Percentiles rank a stretch among this genome's conserved stretches.
phyloP scores from a whole-genome alignment of 768 basidiomycete species.

The Saitozyma sp. region DNA sequence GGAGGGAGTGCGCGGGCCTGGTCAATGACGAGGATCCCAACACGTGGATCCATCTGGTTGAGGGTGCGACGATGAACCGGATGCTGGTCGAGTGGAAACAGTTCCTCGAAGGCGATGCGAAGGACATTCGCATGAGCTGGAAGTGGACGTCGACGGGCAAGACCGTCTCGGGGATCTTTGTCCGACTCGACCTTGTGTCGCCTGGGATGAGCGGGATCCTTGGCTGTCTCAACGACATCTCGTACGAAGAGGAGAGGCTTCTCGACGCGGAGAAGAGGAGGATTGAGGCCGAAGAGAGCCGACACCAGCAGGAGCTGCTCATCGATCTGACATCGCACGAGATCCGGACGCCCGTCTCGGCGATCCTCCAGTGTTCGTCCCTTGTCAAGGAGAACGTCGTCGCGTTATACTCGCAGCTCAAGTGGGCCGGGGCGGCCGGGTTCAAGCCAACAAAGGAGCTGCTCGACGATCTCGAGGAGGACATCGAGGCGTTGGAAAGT shows the following conservation, averaged over 20 bases:
- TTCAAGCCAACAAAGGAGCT: constrained; percentile 37
- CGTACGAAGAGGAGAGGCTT: constrained; percentile 41
- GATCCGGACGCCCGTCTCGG: constrained; percentile 51
- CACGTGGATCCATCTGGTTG: constrained; percentile 29
- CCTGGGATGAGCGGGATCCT: constrained; percentile 35
- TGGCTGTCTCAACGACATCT: constrained; percentile 43
- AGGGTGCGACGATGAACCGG: constrained; percentile 6
- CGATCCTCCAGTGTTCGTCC: constrained; percentile 50
- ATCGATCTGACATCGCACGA: constrained; percentile 53
- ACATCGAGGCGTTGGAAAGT: constrained; percentile 51
- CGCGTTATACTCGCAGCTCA: constrained; percentile 34
- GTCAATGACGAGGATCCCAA: constrained; percentile 15
- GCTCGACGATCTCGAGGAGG: constrained; percentile 45
- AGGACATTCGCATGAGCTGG: constrained; percentile 33
- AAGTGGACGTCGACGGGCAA: constrained; percentile 34
- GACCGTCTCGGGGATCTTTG: constrained; percentile 31
- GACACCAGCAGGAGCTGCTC: constrained; percentile 51
- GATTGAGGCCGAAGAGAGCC: constrained; percentile 45
- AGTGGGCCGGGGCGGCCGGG: constrained; percentile 17
- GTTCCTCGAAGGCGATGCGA: constrained; percentile 21
- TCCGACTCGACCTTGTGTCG: constrained; percentile 34
- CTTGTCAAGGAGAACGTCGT: constrained; percentile 45
- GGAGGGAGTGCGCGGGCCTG: constrained; percentile 26
- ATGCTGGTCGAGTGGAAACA: constrained; percentile 16
- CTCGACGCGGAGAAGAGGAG: constrained; percentile 38